phyloP scores from a whole-genome alignment of 78 protist species.

The Polysphondylium violaceum region DNA sequence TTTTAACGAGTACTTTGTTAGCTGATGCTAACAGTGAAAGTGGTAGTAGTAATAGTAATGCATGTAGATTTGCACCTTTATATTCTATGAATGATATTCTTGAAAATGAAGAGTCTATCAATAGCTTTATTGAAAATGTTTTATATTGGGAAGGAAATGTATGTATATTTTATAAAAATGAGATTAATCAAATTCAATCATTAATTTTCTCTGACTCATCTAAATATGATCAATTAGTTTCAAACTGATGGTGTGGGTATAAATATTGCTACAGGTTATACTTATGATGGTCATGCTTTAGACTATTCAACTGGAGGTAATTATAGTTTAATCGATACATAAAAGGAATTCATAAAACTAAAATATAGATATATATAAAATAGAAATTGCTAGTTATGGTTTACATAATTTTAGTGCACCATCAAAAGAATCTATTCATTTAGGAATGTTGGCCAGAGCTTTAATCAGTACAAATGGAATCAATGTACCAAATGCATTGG shows the following conservation, averaged over 20 bases:
- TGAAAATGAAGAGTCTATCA: not conserved
- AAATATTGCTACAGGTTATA: conserved; percentile 42
- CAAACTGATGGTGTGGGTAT: conserved; percentile 22
- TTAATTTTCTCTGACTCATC: not conserved
- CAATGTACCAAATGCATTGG: not conserved
- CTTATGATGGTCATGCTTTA: conserved; percentile 72
- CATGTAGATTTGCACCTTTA: conserved; percentile 27
- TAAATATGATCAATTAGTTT: not conserved
- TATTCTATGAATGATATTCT: not conserved
- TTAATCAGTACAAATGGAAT: not conserved
- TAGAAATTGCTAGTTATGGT: conserved; percentile 3
- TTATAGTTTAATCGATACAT: not conserved
- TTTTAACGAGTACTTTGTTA: no score
- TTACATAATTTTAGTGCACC: conserved; percentile 78
- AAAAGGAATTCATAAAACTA: not conserved
- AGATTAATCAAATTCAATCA: not conserved
- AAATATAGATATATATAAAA: no score
- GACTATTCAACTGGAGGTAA: conserved; percentile 44
- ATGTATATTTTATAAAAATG: not conserved
- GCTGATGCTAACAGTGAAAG: not conserved
- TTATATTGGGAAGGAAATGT: conserved; percentile 74
- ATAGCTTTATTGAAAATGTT: conserved; percentile 23
- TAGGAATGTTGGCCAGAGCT: conserved; percentile 41
- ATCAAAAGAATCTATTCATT: conserved; percentile 77
- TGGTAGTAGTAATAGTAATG: not conserved